Evolutionary conservation across 2,329 filamentous ascomycete genomes (phyloP).

Genomic region (Sporothrix phasma): DNA sequence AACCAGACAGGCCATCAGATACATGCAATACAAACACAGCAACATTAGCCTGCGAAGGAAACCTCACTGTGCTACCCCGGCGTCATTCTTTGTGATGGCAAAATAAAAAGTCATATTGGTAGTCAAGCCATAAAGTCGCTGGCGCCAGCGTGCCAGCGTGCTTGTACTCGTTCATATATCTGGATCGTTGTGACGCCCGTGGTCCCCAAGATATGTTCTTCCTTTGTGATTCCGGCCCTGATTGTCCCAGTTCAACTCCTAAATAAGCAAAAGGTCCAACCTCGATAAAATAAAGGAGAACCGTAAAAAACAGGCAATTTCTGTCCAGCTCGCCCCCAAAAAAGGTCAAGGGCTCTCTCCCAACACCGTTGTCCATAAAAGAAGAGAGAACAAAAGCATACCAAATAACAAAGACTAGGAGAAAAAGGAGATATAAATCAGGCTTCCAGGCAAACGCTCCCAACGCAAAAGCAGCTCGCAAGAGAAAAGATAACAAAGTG

Average conservation of each 20-base stretch:
- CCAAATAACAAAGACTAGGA: background rate
- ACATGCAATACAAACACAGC: background rate
- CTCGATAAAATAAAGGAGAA: background rate
- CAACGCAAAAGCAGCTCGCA: background rate
- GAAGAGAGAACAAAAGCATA: background rate
- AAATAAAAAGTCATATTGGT: constrained; percentile 5
- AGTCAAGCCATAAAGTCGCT: constrained; percentile 6
- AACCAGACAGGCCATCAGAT: background rate
- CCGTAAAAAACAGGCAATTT: background rate
- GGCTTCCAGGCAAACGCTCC: background rate
- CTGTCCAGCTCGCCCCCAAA: background rate
- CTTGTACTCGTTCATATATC: constrained; percentile 11
- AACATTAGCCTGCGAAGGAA: too few species aligned
- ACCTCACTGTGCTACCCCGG: too few species aligned
- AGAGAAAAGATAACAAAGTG: background rate
- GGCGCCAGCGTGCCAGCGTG: constrained; percentile 7
- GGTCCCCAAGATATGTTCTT: constrained; percentile 1
- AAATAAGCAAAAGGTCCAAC: constrained; percentile 2
- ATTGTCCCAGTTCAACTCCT: constrained; percentile 11
- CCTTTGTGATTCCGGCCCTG: background rate
- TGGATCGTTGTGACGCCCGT: constrained; percentile 2
- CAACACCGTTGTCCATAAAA: background rate
- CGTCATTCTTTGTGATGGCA: background rate
- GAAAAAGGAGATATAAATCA: background rate
- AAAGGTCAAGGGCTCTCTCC: background rate